Base-by-base conservation (phyloP, 352 stramenopile species). In the Aphanomyces cochlioides region DNA sequence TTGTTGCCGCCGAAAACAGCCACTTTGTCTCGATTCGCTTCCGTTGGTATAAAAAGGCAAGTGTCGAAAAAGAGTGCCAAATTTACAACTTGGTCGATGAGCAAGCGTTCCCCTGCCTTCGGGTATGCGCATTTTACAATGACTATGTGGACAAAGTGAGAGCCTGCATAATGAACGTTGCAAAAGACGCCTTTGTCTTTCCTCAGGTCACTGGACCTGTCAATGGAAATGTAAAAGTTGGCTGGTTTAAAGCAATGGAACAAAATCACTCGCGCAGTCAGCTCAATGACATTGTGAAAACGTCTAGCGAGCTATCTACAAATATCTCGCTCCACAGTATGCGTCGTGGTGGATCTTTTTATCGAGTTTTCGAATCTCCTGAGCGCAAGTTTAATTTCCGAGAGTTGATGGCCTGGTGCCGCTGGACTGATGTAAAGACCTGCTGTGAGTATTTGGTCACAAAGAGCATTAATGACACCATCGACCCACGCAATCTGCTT, bases 11-110 rank as follows among this genome's bases (percentile, higher is more conserved):
- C 38, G 8, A 60, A 19, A 38, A 39, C 21, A 40, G 59, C 19
- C 36, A 40, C 21, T 67, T 8, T 7, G 5, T 67, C n/a, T 67
- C 41, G 13, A 40, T 67, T 12, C 59, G 13, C 15, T 40, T 67
- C 5, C 59, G 59, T 8, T 56, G 59, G 34, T 40, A 67, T n/a
- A 67, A 67, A 38, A 67, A 37, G n/a, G 59, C 59, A 34, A 15
- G 5, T 67, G 59, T 67, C 5, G 41, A 67, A 40, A n/a, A 67
- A 58, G 59, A 67, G 5, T 56, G 13, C 17, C 13, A 56, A 58
- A n/a, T 67, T 7, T 17, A 58, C 21, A 36, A 67, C 34, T 34
- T 67, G 15, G 59, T 67, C 5, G 47, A 67, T 40, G 59, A 67
- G 19, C 15, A n/a, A 56, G n/a, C 19, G 19, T 53, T 58, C 21